Evolutionary conservation across 371 early-diverging fungal genomes (phyloP).

Genomic region (Mortierella sp.): DNA sequence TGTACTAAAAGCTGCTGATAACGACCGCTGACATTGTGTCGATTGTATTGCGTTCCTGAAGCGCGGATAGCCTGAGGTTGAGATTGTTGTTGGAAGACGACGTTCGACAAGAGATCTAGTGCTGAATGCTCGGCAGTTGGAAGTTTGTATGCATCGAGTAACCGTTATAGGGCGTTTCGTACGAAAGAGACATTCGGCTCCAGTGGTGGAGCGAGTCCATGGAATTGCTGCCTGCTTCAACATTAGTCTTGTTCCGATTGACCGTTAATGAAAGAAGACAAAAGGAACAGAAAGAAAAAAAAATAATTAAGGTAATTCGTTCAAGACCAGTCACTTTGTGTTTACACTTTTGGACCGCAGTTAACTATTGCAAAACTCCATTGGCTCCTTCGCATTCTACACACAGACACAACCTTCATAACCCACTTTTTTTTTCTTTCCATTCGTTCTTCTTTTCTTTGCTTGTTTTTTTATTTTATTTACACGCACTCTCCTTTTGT

Average conservation of each 20-base stretch:
- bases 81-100: not conserved
- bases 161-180: not conserved
- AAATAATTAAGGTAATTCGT: not conserved
- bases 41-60: not conserved
- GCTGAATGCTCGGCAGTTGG: not conserved
- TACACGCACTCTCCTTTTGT: too few species aligned
- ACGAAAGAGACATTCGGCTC: not conserved
- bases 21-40: not conserved
- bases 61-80: not conserved
- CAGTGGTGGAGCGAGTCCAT: constrained; percentile 1
- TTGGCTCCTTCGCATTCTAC: not conserved
- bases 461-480: not conserved
- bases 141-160: not conserved
- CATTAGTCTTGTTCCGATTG: not conserved
- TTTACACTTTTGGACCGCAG: constrained; percentile 2
- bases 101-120: not conserved
- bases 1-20: constrained; percentile 14
- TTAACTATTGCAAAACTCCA: not conserved
- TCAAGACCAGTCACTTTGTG: constrained; percentile 1
- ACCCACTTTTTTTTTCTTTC: not conserved
- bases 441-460: not conserved
- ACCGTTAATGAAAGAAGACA: too few species aligned
- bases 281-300: not conserved
- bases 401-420: not conserved
- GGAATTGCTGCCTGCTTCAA: not conserved